Conservation (phyloP, 2,329 filamentous ascomycete species). For the Onygena corvina region DNA sequence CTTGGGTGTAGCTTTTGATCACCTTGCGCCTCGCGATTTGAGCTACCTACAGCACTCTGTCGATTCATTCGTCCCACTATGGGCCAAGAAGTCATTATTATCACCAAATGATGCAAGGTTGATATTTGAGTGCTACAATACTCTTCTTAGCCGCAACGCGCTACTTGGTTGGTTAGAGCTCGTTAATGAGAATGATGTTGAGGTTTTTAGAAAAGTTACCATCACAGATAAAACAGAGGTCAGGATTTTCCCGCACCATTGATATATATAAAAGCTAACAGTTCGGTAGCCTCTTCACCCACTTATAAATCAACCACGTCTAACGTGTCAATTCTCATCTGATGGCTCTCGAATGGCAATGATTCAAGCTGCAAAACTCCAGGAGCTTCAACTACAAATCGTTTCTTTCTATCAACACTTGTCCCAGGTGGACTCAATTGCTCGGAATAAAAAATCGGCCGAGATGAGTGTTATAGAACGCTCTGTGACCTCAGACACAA, state of each 20-base stretch:
- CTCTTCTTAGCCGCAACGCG: slow-evolving; percentile 21
- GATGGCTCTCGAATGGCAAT: slow-evolving; percentile 18
- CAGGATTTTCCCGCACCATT: background rate
- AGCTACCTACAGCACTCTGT: slow-evolving; percentile 24
- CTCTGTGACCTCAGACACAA: slow-evolving; percentile 31
- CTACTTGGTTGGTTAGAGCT: slow-evolving; percentile 15
- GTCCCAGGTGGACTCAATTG: slow-evolving; percentile 23
- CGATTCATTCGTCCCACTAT: slow-evolving; percentile 16
- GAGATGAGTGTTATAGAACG: slow-evolving; percentile 33
- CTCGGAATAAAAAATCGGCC: slow-evolving; percentile 28
- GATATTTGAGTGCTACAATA: slow-evolving; percentile 24
- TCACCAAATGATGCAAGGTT: slow-evolving; percentile 11
- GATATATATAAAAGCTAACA: slow-evolving; percentile 10
- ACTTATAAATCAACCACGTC: slow-evolving; percentile 29
- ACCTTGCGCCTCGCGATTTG: slow-evolving; percentile 28
- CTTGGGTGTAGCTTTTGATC: slow-evolving; percentile 27
- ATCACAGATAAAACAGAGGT: slow-evolving; percentile 12
- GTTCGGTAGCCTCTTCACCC: slow-evolving; percentile 29
- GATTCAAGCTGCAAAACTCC: slow-evolving; percentile 24
- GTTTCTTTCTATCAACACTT: slow-evolving; percentile 27
- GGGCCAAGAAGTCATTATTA: background rate
- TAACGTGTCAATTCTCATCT: slow-evolving; percentile 18
- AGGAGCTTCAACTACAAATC: slow-evolving; percentile 29
- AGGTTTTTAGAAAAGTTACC: background rate
- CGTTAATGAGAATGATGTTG: slow-evolving; percentile 13